Evolutionary conservation across 805 yeast genomes (phyloP), one percentile per base, ranked within the genome.

Genomic region (Tetrapisispora pingtungensis): DNA sequence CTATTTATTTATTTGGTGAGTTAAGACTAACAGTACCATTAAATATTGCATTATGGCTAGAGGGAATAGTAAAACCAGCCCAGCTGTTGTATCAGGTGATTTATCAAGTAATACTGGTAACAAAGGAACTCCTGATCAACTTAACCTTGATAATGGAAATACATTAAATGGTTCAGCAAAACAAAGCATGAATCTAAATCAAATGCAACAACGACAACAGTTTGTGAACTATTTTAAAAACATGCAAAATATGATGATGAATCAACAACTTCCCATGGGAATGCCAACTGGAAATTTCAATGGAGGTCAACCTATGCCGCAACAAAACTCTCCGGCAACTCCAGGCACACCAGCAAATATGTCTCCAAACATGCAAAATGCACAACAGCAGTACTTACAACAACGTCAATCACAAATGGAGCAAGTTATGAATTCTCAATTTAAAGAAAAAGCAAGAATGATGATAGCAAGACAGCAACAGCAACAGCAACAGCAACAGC

Each of bases 181-280:
- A 27, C 42, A 40, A 26, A 28, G 33, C 12, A 14, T 20, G 38
- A 33, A 33, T n/a, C 17, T 31, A 20, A 31, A 20, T 7, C 43
- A 34, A 17, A 33, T 27, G 32, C 44, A 36, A 24, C 44, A 42
- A 28, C 43, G 30, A 26, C 40, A 36, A 20, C 44, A 42, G 33
- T 42, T 42, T 31, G 38, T 37, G 3, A 30, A 34, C 12, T 36
- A 26, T 22, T 42, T 35, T 19, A 38, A 42, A 15, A 42, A 32
- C 17, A 42, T 42, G 36, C 44, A 42, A 13, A 31, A 42, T 14
- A 24, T 36, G 30, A 36, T 36, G 44, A 42, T 42, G 44, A 42
- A 42, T 13, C 40, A 38, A 8, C 44, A 42, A 18, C 32, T 36
- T 10, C 33, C 36, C 3, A 27, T 34, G 15, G 18, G 14, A 4